These are phyloP conservation scores for Funneliformis caledonium DNA, from an alignment of 371 early-diverging fungal genomes.

Conservation along the genomic window DNA sequence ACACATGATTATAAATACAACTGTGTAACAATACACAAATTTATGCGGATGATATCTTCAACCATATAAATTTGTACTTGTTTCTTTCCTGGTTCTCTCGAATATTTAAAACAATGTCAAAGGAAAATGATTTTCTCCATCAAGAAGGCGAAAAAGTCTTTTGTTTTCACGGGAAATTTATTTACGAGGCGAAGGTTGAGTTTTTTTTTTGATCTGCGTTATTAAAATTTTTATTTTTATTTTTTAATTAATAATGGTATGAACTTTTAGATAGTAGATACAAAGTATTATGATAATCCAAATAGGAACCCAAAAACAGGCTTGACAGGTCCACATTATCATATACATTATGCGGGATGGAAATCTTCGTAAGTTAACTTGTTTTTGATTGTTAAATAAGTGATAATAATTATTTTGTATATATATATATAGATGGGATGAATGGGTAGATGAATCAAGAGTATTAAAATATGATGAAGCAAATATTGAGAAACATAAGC, in stretches of 20 bases:
- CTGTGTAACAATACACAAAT: too few relatives aligned
- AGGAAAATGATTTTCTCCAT: constrained; percentile 44
- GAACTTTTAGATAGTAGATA: not conserved
- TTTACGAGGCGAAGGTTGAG: constrained; percentile 96
- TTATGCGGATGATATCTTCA: too few relatives aligned
- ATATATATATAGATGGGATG: constrained; percentile 84
- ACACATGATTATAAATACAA: too few relatives aligned
- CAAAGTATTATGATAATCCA: not conserved
- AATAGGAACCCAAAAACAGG: constrained; percentile 24
- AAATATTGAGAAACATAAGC: constrained; percentile 81
- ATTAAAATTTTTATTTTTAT: too few relatives aligned
- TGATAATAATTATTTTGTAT: not conserved
- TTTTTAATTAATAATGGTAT: not conserved
- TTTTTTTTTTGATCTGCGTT: not conserved
- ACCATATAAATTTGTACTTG: too few relatives aligned
- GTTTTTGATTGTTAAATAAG: not conserved
- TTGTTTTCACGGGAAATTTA: constrained; percentile 93
- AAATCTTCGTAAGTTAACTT: constrained; percentile 75
- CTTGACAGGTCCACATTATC: constrained; percentile 67
- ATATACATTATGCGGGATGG: constrained; percentile 98
- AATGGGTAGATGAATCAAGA: constrained; percentile 94
- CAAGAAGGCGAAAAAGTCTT: constrained; percentile 80
- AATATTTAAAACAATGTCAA: not conserved
- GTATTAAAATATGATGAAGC: constrained; percentile 80
- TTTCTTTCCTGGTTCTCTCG: not conserved